A percentile compares a stretch with the other conserved stretches of the same genome.
Evolutionary conservation across 2,329 filamentous ascomycete genomes (phyloP).

Genomic region (Penicillium thymicola): DNA sequence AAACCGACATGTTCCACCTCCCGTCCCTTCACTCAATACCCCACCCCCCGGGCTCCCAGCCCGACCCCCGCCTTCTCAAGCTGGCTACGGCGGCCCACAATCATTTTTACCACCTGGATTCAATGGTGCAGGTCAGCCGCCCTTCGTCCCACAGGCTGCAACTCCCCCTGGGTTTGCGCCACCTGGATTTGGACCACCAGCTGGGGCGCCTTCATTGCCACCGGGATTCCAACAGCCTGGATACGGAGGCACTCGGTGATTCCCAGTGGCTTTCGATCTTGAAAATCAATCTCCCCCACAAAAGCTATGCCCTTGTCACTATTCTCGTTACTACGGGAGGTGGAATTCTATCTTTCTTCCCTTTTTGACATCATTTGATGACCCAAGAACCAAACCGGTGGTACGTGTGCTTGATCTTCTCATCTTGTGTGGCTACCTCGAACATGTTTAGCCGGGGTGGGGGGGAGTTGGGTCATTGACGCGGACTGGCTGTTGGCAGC

Average conservation of each 20-base stretch:
- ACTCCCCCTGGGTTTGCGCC: slow-evolving; percentile 49
- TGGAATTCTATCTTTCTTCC: background rate
- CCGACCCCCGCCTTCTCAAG: slow-evolving; percentile 66
- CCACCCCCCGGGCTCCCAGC: slow-evolving; percentile 59
- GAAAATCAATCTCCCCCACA: background rate
- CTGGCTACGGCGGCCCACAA: slow-evolving; percentile 62
- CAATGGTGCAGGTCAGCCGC: slow-evolving; percentile 29
- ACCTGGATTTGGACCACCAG: slow-evolving; percentile 46
- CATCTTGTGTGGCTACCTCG: background rate
- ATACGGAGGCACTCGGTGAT: slow-evolving; percentile 39
- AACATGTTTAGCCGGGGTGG: background rate
- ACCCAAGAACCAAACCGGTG: slow-evolving; percentile 1
- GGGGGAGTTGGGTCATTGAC: too few relatives aligned
- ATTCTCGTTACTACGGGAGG: background rate
- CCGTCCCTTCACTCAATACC: slow-evolving; percentile 44
- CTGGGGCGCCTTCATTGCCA: slow-evolving; percentile 35
- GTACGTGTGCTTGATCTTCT: background rate
- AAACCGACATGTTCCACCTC: slow-evolving; percentile 57
- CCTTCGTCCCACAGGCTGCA: slow-evolving; percentile 39
- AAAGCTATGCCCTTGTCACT: background rate
- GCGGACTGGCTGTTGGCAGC: background rate
- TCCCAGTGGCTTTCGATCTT: background rate
- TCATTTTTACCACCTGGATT: slow-evolving; percentile 42
- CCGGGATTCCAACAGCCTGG: slow-evolving; percentile 44
- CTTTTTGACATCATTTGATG: slow-evolving; percentile 11